Evolutionary conservation across 202 grass and related monocot species (phyloP), one percentile per base, ranked within the genome.

Genomic region (Zoysia matrella): DNA sequence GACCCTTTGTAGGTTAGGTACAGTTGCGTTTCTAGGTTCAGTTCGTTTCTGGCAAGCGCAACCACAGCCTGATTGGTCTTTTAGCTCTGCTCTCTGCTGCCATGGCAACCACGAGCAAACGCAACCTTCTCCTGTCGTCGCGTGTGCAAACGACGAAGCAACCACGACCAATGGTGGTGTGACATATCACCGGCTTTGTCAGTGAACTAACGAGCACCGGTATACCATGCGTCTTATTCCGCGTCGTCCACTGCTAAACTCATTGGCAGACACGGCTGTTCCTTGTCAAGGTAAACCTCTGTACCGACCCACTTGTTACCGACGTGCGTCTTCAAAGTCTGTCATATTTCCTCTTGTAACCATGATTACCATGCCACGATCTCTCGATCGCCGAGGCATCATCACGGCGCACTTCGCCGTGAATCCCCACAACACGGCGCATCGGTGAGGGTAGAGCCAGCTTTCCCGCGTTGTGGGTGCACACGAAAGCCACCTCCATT

Each of bases 21-120:
- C 49, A 55, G 62, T 53, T 56, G 11, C 64, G 15, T 45, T 68
- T 7, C 0, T 46, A 30, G 62, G 5, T 60, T 6, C 3, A 48
- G 22, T 73, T 73, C 64, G 58, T 73, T 72, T 63, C 52, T 8
- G 9, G 14, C 69, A 80, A 80, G 22, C 22, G 22, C 22, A 22
- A 22, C 52, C 43, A 52, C n/a, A 70, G 11, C 16, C 60, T 81
- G 56, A 18, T 72, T 51, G 68, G 68, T 18, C 67, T 22, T 2
- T 12, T 22, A 22, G 22, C 22, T 22, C 22, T 22, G 22, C 22
- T 22, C 22, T 22, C 11, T 5, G 12, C 65, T 81, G 67, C 55
- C 58, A 65, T 54, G 69, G 69, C 58, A 82, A 65, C 69, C 11
- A 73, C 68, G 40, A 54, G 69, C 80, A 73, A 52, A 9, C 1